phyloP scores from a whole-genome alignment of 164 flowering plant genomes.

The Umbellularia californica region DNA sequence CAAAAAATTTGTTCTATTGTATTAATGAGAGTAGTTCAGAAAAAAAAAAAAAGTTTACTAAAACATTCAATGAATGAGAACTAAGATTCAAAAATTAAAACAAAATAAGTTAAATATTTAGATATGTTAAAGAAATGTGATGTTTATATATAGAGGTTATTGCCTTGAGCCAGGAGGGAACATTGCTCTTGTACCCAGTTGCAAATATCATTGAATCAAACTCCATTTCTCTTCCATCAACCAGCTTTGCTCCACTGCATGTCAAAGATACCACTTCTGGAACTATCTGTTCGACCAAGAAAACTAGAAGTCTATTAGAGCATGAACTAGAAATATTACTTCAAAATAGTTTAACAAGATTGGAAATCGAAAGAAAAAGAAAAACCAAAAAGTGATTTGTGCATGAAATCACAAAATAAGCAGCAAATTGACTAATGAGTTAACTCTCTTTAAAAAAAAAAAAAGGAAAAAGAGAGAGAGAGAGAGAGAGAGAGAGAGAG shows the following conservation, averaged over 20 bases:
- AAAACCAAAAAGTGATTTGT: constrained; percentile 1
- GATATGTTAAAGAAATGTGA: neutral
- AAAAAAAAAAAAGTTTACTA: neutral
- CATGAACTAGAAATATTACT: neutral
- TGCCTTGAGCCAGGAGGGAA: constrained; percentile 80
- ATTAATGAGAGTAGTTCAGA: neutral
- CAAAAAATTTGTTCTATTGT: neutral
- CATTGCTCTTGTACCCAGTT: constrained; percentile 80
- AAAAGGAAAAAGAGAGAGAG: neutral
- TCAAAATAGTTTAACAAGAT: neutral
- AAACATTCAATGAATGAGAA: neutral
- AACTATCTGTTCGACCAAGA: constrained; percentile 14
- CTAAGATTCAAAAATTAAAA: neutral
- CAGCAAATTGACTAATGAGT: neutral
- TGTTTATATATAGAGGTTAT: constrained; percentile 1
- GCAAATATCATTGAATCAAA: constrained; percentile 61
- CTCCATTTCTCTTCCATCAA: constrained; percentile 42
- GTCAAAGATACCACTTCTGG: constrained; percentile 53
- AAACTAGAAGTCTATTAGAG: neutral
- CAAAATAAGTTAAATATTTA: neutral
- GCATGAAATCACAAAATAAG: neutral
- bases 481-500: too few relatives aligned
- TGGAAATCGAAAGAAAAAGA: neutral
- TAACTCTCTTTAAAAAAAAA: neutral
- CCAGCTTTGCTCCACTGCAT: constrained; percentile 38